phyloP scores from a whole-genome alignment of 2,329 filamentous ascomycete genomes.

The Colletotrichum euphorbiae region DNA sequence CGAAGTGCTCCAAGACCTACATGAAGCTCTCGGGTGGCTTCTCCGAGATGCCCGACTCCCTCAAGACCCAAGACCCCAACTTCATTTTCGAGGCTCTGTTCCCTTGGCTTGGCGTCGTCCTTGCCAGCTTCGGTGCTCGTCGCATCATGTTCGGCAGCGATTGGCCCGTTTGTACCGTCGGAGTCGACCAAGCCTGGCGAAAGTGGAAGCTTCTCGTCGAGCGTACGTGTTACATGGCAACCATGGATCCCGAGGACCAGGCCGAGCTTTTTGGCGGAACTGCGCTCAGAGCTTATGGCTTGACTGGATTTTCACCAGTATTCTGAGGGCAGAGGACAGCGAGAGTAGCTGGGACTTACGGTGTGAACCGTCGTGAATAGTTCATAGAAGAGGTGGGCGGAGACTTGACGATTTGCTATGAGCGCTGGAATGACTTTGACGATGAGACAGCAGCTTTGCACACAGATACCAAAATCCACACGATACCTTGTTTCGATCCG shows the following conservation, averaged over 20 bases:
- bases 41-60: constrained; percentile 73
- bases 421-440: constrained; percentile 19
- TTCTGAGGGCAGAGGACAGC: background rate
- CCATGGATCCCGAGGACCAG: constrained; percentile 70
- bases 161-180: constrained; percentile 89
- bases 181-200: constrained; percentile 71
- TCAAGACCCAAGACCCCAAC: constrained; percentile 61
- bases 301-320: constrained; percentile 16
- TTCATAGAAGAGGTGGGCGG: background rate
- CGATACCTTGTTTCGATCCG: constrained; percentile 11
- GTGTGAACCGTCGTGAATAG: background rate
- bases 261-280: constrained; percentile 79
- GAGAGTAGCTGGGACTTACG: background rate
- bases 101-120: constrained; percentile 78
- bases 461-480: constrained; percentile 37
- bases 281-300: constrained; percentile 76
- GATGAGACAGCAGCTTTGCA: constrained; percentile 23
- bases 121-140: constrained; percentile 76
- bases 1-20: constrained; percentile 74
- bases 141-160: constrained; percentile 92
- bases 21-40: constrained; percentile 94
- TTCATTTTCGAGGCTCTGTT: constrained; percentile 72
- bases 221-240: constrained; percentile 72
- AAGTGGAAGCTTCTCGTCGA: constrained; percentile 81
- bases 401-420: constrained; percentile 2